Conservation (phyloP, 371 early-diverging fungal species). For the Mortierella sp. region DNA sequence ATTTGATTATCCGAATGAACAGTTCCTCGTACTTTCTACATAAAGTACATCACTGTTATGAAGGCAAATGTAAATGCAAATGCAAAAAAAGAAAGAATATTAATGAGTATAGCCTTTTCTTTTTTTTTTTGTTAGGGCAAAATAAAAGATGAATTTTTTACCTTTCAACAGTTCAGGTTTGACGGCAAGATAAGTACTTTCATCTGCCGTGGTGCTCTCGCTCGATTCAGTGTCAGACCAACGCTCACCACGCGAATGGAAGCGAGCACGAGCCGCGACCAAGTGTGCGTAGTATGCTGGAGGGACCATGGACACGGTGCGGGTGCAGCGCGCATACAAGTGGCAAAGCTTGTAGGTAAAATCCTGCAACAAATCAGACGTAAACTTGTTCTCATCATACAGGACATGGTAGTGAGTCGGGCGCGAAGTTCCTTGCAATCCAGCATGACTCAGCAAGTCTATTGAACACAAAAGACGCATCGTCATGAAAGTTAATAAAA, state of each 20-base stretch:
- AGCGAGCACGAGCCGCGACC: constrained; percentile 80
- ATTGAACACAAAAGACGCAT: too few relatives aligned
- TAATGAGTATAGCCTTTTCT: too few relatives aligned
- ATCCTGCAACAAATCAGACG: constrained; percentile 80
- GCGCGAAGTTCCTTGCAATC: constrained; percentile 92
- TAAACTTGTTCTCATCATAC: constrained; percentile 87
- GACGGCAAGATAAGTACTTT: constrained; percentile 32
- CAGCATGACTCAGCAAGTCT: constrained; percentile 89
- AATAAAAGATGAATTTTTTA: too few relatives aligned
- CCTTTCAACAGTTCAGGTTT: constrained; percentile 31
- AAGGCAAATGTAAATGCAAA: background rate
- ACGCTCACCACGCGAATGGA: constrained; percentile 57
- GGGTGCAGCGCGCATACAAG: constrained; percentile 86
- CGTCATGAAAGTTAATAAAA: constrained; percentile 4
- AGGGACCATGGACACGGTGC: constrained; percentile 82
- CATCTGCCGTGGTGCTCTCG: constrained; percentile 15
- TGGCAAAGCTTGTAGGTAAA: constrained; percentile 92
- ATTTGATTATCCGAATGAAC: too few relatives aligned
- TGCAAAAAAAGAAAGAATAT: background rate
- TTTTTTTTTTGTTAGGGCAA: too few relatives aligned
- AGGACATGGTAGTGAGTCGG: constrained; percentile 92
- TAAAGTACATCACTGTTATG: constrained; percentile 40
- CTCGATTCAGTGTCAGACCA: constrained; percentile 31
- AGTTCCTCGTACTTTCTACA: too few relatives aligned
- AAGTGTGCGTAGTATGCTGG: constrained; percentile 92